These are phyloP conservation scores for Chalaropsis thielavioides DNA, from an alignment of 2,329 filamentous ascomycete species.

Conservation along the genomic window DNA sequence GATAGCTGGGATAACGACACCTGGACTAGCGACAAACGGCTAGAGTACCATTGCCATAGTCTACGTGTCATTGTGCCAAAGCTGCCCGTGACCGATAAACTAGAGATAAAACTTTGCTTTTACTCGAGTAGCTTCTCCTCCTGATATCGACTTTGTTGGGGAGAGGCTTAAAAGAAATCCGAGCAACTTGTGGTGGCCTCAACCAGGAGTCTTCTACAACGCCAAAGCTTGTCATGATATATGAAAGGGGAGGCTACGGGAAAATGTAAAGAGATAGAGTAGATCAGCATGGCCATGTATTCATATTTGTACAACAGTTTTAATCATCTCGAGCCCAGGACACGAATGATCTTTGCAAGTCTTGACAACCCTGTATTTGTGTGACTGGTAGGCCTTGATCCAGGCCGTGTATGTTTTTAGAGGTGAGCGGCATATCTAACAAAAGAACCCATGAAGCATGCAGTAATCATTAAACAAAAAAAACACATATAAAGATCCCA, in stretches of 20 bases:
- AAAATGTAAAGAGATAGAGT: not conserved
- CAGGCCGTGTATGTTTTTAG: not conserved
- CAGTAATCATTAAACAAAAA: constrained; percentile 10
- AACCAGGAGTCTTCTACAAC: not conserved
- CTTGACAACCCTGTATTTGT: not conserved
- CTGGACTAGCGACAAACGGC: not conserved
- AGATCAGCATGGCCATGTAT: constrained; percentile 10
- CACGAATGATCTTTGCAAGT: not conserved
- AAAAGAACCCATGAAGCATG: not conserved
- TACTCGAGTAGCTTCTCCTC: not conserved
- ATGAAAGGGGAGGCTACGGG: not conserved
- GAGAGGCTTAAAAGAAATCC: not conserved
- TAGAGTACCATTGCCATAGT: not conserved
- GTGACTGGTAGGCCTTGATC: not conserved
- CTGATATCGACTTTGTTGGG: not conserved
- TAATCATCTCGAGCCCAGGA: not conserved
- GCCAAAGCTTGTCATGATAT: not conserved
- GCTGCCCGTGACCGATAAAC: not conserved
- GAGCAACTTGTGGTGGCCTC: not conserved
- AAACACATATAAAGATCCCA: not conserved
- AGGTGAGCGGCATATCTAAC: not conserved
- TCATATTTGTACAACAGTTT: constrained; percentile 12
- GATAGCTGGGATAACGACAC: not conserved
- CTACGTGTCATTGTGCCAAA: not conserved
- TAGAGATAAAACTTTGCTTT: not conserved